Conservation (phyloP, 2,329 filamentous ascomycete genomes). For the Aspergillus calidoustus region DNA sequence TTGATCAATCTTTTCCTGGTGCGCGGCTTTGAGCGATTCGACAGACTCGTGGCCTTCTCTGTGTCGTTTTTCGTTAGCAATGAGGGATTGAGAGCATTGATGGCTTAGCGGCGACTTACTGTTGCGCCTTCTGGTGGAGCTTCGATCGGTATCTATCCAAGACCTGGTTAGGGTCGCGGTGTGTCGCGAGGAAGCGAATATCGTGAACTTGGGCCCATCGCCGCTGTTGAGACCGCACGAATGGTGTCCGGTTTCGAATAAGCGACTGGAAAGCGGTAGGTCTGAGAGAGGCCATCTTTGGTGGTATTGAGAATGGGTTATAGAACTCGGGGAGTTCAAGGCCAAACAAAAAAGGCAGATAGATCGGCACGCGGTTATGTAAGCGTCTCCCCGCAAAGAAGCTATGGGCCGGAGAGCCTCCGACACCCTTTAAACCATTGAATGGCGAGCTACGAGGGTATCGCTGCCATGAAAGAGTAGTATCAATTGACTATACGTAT, state of each 20-base stretch:
- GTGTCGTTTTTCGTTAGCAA: conserved; percentile 32
- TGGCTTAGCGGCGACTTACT: conserved; percentile 46
- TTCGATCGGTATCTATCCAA: conserved; percentile 87
- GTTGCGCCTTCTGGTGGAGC: conserved; percentile 77
- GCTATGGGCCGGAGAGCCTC: not conserved
- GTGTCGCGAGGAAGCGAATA: conserved; percentile 84
- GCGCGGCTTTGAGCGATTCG: conserved; percentile 71
- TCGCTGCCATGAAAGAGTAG: not conserved
- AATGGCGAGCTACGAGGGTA: not conserved
- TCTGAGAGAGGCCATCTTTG: conserved; percentile 57
- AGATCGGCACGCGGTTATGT: conserved; percentile 13
- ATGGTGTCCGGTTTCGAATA: conserved; percentile 33
- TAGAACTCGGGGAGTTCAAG: conserved; percentile 3
- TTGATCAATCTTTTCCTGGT: conserved; percentile 79
- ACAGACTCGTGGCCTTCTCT: conserved; percentile 68
- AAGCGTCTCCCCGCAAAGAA: conserved; percentile 10
- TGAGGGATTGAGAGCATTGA: not conserved
- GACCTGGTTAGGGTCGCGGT: conserved; percentile 66
- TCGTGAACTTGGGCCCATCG: conserved; percentile 93
- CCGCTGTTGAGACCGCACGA: conserved; percentile 60
- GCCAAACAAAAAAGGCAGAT: conserved; percentile 3
- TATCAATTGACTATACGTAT: not conserved
- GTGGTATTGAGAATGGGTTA: conserved; percentile 2
- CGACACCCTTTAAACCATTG: not conserved
- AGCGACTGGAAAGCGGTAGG: conserved; percentile 57